Evolutionary conservation across 306 rosid genomes (phyloP), one percentile per base, ranked within the genome.

Genomic region (Cicer bijugum): DNA sequence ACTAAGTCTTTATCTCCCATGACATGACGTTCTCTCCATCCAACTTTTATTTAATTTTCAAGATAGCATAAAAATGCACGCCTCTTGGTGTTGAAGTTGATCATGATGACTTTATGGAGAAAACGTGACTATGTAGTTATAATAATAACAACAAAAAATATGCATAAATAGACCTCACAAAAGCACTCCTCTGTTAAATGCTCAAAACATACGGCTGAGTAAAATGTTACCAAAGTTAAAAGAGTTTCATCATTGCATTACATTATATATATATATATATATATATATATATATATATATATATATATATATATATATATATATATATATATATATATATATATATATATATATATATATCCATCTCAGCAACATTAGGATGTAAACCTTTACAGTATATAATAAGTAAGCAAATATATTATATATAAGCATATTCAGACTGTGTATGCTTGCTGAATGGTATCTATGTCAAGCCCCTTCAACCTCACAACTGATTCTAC

Each of bases 401-500:
- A 40, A 80, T 76, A 40, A 60, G 39, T 62, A 71, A 62, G 72
- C 86, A 60, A 62, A 78, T 79, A 59, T 59, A 74, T 51, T 79
- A 59, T 59, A 74, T 51, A 79, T 63, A 15, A 45, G 51, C 67
- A 77, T 63, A 16, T 78, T 90, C 83, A 94, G 57, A 94, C 97
- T 6, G 98, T 94, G 83, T 94, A 94, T 12, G 98, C 87, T 87
- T 94, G 98, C 87, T 94, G 98, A 81, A 94, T 94, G 46, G 98
- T 94, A 83, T 91, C 97, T 12, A 94, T 91, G 82, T 94, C 98
- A 0, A 94, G 96, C 11, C 96, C 96, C 89, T 91, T 94, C 89
- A 88, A 84, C 78, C 97, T 89, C 96, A 94, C 98, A 67, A 94
- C 98, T 16, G 97, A 91, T 82, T 94, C 98, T 39, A 94, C 98